Evolutionary conservation across 371 early-diverging fungal genomes (phyloP).

Genomic region (Apophysomyces sp.): DNA sequence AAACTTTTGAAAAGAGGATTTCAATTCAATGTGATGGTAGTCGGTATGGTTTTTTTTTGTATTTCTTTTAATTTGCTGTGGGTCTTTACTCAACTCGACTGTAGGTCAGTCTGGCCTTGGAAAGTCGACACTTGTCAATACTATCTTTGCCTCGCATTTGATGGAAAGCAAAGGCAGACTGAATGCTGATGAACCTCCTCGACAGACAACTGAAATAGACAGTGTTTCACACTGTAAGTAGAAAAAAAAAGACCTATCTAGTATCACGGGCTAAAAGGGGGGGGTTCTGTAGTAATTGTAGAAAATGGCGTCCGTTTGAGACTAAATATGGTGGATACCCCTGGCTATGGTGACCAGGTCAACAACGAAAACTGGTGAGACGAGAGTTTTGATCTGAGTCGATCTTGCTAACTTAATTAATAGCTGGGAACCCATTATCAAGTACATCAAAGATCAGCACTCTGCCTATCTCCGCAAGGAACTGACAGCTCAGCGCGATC

Average conservation of each 20-base stretch:
- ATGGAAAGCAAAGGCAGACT: constrained; percentile 75
- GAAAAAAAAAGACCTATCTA: neutral
- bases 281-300: constrained; percentile 53
- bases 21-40: constrained; percentile 90
- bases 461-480: constrained; percentile 80
- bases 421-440: constrained; percentile 80
- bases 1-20: constrained; percentile 91
- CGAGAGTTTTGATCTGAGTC: neutral
- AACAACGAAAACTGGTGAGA: constrained; percentile 78
- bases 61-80: neutral
- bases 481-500: constrained; percentile 74
- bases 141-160: constrained; percentile 76
- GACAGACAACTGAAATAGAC: constrained; percentile 77
- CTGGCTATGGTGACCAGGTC: constrained; percentile 70
- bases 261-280: neutral
- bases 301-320: constrained; percentile 75
- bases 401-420: neutral
- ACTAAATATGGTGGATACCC: constrained; percentile 75
- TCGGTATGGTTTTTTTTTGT: constrained; percentile 51
- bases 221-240: constrained; percentile 66
- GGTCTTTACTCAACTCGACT: neutral
- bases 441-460: constrained; percentile 88
- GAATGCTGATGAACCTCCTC: constrained; percentile 61
- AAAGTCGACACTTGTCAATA: constrained; percentile 96
- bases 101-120: constrained; percentile 94